Evolutionary conservation across 164 flowering plant genomes (phyloP).

Genomic region (grape (Vitis vinifera)): ASM3070453v1 NC_081822.1:22216001-22216500

Average conservation of each 20-base stretch:
- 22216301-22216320: slow-evolving; percentile 99
- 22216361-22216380: background rate
- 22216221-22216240: background rate
- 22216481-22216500: background rate
- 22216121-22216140: background rate
- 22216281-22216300: slow-evolving; percentile 85
- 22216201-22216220: background rate
- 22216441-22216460: background rate
- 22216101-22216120: background rate
- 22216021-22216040: slow-evolving; percentile 60
- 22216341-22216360: slow-evolving; percentile 8
- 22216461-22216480: background rate
- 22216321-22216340: slow-evolving; percentile 61
- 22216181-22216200: background rate
- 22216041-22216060: slow-evolving; percentile 95
- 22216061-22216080: slow-evolving; percentile 1
- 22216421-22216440: background rate
- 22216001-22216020: slow-evolving; percentile 73
- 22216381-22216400: background rate
- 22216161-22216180: background rate
- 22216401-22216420: background rate
- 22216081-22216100: background rate
- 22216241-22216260: background rate
- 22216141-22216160: background rate
- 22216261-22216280: slow-evolving; percentile 1